A percentile compares a stretch with the other conserved stretches of the same genome.
Conservation (phyloP, 1,284 basidiomycete species). For the Malassezia caprae region DNA sequence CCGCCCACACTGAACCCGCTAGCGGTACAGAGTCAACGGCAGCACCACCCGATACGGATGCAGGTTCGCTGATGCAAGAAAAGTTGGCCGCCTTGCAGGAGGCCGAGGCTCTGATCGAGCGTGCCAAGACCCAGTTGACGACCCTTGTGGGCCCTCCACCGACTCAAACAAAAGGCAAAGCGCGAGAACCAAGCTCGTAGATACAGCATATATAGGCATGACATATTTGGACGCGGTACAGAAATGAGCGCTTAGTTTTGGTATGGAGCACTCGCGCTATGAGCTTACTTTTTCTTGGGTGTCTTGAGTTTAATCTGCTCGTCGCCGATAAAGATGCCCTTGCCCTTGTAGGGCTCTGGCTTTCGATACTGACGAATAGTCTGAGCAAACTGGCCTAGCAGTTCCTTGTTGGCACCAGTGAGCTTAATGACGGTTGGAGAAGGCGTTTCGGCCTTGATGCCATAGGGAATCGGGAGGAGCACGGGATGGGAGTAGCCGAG, state of each 20-base stretch:
- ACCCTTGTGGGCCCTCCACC: background rate
- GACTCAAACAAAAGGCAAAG: background rate
- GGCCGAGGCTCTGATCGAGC: background rate
- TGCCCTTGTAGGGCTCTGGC: constrained; percentile 84
- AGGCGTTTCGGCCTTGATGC: constrained; percentile 40
- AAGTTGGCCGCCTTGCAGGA: constrained; percentile 7
- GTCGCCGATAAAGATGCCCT: constrained; percentile 79
- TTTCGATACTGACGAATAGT: constrained; percentile 71
- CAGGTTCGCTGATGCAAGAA: background rate
- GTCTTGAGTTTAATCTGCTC: constrained; percentile 81
- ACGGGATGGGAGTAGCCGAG: constrained; percentile 84
- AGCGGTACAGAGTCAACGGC: background rate
- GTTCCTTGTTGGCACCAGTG: constrained; percentile 54
- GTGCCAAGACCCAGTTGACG: constrained; percentile 1
- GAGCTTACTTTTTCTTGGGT: constrained; percentile 80
- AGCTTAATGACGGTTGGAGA: constrained; percentile 53
- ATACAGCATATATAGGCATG: background rate
- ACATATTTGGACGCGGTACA: background rate
- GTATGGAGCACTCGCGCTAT: background rate
- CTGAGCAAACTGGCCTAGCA: constrained; percentile 76
- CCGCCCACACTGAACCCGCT: background rate
- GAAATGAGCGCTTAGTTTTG: too few species aligned
- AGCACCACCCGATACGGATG: background rate
- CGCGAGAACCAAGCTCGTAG: background rate
- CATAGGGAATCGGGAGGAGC: constrained; percentile 62